Evolutionary conservation across 768 basidiomycete species (phyloP), one percentile per base, ranked within the genome.

Genomic region (Holtermannia corniformis): DNA sequence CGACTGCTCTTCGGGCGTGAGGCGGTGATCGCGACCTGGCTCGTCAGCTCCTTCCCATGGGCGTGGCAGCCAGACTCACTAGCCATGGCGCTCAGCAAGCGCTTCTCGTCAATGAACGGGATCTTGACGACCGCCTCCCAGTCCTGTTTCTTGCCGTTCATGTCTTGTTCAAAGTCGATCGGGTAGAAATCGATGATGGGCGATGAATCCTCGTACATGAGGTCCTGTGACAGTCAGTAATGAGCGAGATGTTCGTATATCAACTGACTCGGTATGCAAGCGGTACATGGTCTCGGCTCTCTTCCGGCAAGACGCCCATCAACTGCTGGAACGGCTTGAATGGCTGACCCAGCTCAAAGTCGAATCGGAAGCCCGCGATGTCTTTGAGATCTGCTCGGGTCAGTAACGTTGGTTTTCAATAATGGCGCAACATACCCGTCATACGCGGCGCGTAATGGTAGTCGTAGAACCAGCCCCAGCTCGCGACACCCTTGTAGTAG

Each of bases 101-200:
- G 78, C 11, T 74, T 61, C 70, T 92, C 82, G 44, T 95, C 83
- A 55, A 99, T 96, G 72, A 99, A 99, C 0, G 95, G 95, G 60
- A 99, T 96, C 75, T 97, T 97, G 50, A 99, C 90, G 47, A 97
- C 81, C 0, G 95, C 93, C 71, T 99, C 95, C 95, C 95, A 99
- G 22, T 96, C 93, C 61, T 86, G 84, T 70, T 91, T 97, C 79
- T 99, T 99, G 26, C 95, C 95, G 61, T 99, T 97, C 67, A 95
- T 73, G 74, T 99, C 95, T 59, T 80, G 82, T 59, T 88, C 90
- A 60, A 97, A 97, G 49, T 90, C 83, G 14, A 77, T 59, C 2
- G 95, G 95, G 70, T 99, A 99, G 76, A 97, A 97, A 66, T 93
- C 88, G 45, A 88, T 69, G 61, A 99, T 95, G 0, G 88, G 80